Percentiles rank a stretch among this genome's conserved stretches.
Conservation (phyloP, 306 rosid genomes). For the Medicago ruthenica region DNA sequence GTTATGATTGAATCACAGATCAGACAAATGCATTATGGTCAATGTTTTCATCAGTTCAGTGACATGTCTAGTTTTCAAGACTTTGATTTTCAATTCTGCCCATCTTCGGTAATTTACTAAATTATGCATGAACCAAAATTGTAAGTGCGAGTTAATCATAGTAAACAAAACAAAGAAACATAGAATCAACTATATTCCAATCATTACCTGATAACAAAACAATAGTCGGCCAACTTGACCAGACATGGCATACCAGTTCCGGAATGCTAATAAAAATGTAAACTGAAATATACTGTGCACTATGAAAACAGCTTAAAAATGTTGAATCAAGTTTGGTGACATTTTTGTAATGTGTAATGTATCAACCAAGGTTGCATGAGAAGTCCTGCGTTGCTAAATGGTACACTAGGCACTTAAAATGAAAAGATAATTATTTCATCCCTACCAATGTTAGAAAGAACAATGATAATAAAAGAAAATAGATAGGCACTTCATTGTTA, state of each 20-base stretch:
- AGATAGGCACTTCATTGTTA: conserved; percentile 25
- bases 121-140: conserved; percentile 4
- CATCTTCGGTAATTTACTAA: not conserved
- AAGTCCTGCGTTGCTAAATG: conserved; percentile 12
- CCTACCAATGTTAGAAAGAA: conserved; percentile 14
- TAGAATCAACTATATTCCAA: conserved; percentile 8
- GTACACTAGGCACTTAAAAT: conserved; percentile 5
- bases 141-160: not conserved
- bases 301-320: not conserved
- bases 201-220: conserved; percentile 17
- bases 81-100: conserved; percentile 3
- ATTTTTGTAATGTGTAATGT: conserved; percentile 11
- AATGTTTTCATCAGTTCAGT: not conserved
- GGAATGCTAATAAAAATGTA: conserved; percentile 24
- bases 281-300: not conserved
- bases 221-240: not conserved
- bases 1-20: not conserved
- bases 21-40: not conserved
- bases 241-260: conserved; percentile 2
- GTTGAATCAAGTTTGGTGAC: conserved; percentile 3
- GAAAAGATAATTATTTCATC: conserved; percentile 12
- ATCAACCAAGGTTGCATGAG: conserved; percentile 28
- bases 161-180: conserved; percentile 1
- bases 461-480: conserved; percentile 32
- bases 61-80: conserved; percentile 20